These are phyloP conservation scores for Petunia axillaris DNA, from an alignment of 257 asterid genomes.

Conservation along the genomic window DNA sequence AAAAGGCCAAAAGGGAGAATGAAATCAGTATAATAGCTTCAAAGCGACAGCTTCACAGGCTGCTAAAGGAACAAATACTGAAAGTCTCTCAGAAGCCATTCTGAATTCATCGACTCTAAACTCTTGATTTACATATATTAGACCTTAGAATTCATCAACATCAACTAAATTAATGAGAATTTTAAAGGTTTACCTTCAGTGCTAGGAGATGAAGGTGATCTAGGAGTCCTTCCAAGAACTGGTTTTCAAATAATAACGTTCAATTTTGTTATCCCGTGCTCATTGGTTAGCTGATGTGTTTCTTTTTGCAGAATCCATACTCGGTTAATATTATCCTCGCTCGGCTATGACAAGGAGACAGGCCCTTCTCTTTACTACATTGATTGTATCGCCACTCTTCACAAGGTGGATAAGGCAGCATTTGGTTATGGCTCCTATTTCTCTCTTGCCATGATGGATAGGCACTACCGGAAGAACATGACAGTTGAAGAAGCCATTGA, in stretches of 20 bases:
- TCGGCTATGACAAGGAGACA: conserved; percentile 81
- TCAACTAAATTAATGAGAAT: neutral
- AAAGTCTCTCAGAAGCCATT: conserved; percentile 23
- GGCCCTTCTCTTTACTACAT: conserved; percentile 90
- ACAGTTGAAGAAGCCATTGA: conserved; percentile 82
- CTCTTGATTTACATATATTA: neutral
- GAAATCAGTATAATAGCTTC: conserved; percentile 29
- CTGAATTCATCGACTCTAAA: no score
- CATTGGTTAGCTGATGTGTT: neutral
- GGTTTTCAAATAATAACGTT: neutral
- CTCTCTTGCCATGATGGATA: conserved; percentile 90
- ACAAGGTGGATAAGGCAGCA: conserved; percentile 91
- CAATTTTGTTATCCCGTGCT: neutral
- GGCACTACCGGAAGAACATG: conserved; percentile 88
- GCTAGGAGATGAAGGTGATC: conserved; percentile 35
- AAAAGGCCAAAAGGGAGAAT: neutral
- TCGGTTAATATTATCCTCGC: conserved; percentile 81
- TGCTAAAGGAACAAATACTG: conserved; percentile 36
- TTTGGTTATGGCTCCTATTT: conserved; percentile 94
- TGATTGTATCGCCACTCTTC: conserved; percentile 84
- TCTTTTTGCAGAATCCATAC: conserved; percentile 71
- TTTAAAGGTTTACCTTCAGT: conserved; percentile 37
- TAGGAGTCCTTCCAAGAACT: conserved; percentile 24
- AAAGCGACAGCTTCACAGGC: conserved; percentile 40
- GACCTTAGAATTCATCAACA: neutral